phyloP scores from a whole-genome alignment of 2,329 filamentous ascomycete genomes.

The Paecilomyces niveus region DNA sequence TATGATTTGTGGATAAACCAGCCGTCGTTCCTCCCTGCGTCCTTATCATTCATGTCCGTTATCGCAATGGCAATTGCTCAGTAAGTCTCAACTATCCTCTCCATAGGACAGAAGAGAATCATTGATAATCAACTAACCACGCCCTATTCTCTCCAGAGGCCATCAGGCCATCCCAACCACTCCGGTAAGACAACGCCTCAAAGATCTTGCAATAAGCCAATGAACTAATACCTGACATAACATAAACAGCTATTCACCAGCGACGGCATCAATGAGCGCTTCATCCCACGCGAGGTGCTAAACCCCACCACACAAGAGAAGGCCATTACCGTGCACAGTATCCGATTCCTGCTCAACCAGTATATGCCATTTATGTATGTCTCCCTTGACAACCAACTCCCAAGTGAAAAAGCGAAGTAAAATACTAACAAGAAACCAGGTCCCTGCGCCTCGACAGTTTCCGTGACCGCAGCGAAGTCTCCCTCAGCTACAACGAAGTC shows the following conservation, averaged over 20 bases:
- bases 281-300: slow-evolving; percentile 2
- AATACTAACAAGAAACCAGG: not conserved
- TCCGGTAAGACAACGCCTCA: not conserved
- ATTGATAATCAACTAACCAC: not conserved
- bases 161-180: not conserved
- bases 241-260: slow-evolving; percentile 2
- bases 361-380: slow-evolving; percentile 4
- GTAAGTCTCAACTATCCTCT: not conserved
- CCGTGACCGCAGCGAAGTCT: slow-evolving; percentile 1
- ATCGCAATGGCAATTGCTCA: not conserved
- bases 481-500: slow-evolving; percentile 3
- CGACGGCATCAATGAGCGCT: slow-evolving; percentile 4
- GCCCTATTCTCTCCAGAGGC: not conserved
- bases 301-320: not conserved
- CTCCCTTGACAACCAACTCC: not conserved
- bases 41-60: not conserved
- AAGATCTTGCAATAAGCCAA: not conserved
- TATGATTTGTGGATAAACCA: slow-evolving; percentile 1
- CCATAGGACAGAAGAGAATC: not conserved
- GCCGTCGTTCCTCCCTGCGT: not conserved
- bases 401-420: not conserved
- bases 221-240: not conserved
- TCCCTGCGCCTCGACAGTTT: slow-evolving; percentile 5
- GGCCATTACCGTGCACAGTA: not conserved
- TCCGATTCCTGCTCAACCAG: slow-evolving; percentile 3